Percentiles rank a stretch among this genome's conserved stretches.
These are phyloP conservation scores for Pulveroboletus sp. DNA, from an alignment of 768 basidiomycete genomes.

Conservation along the genomic window DNA sequence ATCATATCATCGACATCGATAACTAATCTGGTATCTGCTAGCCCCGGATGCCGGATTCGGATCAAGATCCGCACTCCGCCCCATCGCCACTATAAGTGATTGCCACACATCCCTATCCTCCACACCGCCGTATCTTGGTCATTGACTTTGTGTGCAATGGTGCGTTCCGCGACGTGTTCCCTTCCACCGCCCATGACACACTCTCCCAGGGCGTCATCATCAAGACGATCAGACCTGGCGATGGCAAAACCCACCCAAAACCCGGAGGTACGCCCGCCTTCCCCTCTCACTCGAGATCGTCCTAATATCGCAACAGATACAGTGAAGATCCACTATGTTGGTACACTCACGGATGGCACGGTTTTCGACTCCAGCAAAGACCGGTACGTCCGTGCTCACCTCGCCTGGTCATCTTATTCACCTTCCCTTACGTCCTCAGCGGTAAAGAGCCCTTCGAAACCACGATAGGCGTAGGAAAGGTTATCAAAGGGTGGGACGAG, in stretches of 20 bases:
- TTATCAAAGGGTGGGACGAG: slow-evolving; percentile 90
- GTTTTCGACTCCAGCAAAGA: slow-evolving; percentile 75
- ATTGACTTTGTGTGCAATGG: slow-evolving; percentile 31
- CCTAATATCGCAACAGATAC: slow-evolving; percentile 43
- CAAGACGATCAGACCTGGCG: slow-evolving; percentile 53
- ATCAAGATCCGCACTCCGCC: slow-evolving; percentile 77
- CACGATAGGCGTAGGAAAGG: slow-evolving; percentile 71
- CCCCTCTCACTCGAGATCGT: slow-evolving; percentile 14
- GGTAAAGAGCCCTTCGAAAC: slow-evolving; percentile 58
- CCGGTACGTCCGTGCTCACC: slow-evolving; percentile 42
- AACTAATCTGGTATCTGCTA: slow-evolving; percentile 14
- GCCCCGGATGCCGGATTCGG: slow-evolving; percentile 42
- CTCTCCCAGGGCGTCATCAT: slow-evolving; percentile 63
- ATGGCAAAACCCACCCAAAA: slow-evolving; percentile 62
- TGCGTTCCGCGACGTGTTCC: slow-evolving; percentile 11
- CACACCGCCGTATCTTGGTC: slow-evolving; percentile 24
- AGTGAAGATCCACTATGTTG: slow-evolving; percentile 77
- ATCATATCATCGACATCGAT: slow-evolving; percentile 26
- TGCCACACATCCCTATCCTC: slow-evolving; percentile 21
- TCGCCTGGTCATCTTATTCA: neutral
- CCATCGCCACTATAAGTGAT: slow-evolving; percentile 41
- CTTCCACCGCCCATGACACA: neutral
- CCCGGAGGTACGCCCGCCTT: slow-evolving; percentile 52
- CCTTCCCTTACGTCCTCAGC: slow-evolving; percentile 34
- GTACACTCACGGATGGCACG: slow-evolving; percentile 57